Evolutionary conservation across 2,329 filamentous ascomycete genomes (phyloP).

Genomic region (Pseudogymnoascus pannorum): DNA sequence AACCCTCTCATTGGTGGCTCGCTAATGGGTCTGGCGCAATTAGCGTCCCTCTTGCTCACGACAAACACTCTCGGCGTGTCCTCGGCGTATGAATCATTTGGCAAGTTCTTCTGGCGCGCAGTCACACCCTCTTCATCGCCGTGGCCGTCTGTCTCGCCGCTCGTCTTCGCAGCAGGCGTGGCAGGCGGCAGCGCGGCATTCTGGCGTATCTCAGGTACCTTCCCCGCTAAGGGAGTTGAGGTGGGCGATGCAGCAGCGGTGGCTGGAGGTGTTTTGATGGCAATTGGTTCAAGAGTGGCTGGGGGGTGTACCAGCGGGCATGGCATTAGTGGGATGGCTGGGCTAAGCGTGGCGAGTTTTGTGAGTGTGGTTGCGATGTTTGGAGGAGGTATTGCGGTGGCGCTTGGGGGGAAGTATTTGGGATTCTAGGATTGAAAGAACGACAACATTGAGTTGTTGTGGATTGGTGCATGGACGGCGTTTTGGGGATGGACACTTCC

Average conservation of each 20-base stretch:
- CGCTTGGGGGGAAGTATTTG: constrained; percentile 13
- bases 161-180: constrained; percentile 47
- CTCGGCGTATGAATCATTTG: constrained; percentile 53
- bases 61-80: constrained; percentile 53
- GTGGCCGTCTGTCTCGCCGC: constrained; percentile 24
- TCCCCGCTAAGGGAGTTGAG: constrained; percentile 22
- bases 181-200: constrained; percentile 39
- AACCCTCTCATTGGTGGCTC: constrained; percentile 44
- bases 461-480: neutral
- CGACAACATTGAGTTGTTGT: too few species aligned
- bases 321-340: constrained; percentile 59
- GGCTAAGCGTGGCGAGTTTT: constrained; percentile 54
- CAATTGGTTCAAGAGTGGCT: constrained; percentile 52
- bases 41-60: constrained; percentile 46
- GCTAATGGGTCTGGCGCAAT: constrained; percentile 50
- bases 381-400: constrained; percentile 38
- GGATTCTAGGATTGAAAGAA: neutral
- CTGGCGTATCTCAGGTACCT: constrained; percentile 27
- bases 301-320: constrained; percentile 64
- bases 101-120: constrained; percentile 44
- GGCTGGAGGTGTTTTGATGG: constrained; percentile 49
- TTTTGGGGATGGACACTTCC: neutral
- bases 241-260: constrained; percentile 36
- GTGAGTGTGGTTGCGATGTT: constrained; percentile 54
- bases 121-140: constrained; percentile 23